A percentile compares a stretch with the other conserved stretches of the same genome.
These are phyloP conservation scores for Sarcodon aspratus DNA, from an alignment of 768 basidiomycete genomes.

Conservation along the genomic window DNA sequence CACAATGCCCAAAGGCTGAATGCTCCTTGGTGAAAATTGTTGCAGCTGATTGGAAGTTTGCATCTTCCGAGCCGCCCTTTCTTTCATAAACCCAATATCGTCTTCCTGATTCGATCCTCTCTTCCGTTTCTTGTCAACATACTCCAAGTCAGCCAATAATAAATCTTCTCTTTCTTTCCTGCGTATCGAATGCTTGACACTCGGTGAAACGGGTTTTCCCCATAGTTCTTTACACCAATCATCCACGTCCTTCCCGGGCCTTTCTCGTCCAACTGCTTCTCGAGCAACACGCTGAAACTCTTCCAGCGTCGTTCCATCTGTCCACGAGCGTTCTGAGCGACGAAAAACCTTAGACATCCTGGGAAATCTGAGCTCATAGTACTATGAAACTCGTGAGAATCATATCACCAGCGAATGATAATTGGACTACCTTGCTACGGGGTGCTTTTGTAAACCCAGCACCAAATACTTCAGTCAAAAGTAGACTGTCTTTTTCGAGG, in stretches of 20 bases:
- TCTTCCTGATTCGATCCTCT: constrained; percentile 12
- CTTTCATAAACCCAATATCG: no score
- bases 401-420: background rate
- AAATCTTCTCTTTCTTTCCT: constrained; percentile 24
- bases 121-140: constrained; percentile 14
- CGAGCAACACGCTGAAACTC: constrained; percentile 45
- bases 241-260: constrained; percentile 34
- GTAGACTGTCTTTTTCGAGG: constrained; percentile 34
- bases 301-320: constrained; percentile 35
- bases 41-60: no score
- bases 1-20: no score
- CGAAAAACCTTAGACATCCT: constrained; percentile 64
- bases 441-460: constrained; percentile 75
- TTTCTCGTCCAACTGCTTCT: constrained; percentile 41
- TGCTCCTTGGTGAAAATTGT: no score
- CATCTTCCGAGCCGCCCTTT: no score
- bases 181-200: constrained; percentile 25
- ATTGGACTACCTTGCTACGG: constrained; percentile 32
- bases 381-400: constrained; percentile 26
- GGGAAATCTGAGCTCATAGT: constrained; percentile 80
- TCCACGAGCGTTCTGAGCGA: constrained; percentile 52
- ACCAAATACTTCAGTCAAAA: constrained; percentile 66
- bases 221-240: constrained; percentile 32
- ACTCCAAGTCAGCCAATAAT: constrained; percentile 32
- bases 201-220: constrained; percentile 27